These are phyloP conservation scores for Arabis hirsuta DNA, from an alignment of 345 rosid genomes.

Conservation along the genomic window DNA sequence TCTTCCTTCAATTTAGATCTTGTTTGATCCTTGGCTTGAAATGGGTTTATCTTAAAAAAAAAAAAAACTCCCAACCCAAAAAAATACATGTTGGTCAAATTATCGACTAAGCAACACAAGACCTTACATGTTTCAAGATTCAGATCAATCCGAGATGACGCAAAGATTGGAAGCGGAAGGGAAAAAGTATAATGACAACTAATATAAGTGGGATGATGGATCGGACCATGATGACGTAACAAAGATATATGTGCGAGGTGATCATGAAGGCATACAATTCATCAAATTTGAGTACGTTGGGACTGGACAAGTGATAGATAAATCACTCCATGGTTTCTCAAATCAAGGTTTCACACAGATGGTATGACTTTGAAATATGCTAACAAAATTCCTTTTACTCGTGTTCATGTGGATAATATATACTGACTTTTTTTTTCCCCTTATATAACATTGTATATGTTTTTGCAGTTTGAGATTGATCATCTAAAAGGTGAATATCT, in stretches of 20 bases:
- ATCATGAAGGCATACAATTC: neutral
- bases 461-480: conserved; percentile 9
- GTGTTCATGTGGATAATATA: too few species aligned
- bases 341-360: neutral
- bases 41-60: too few species aligned
- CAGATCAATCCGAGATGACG: neutral
- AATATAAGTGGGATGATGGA: conserved; percentile 11
- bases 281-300: neutral
- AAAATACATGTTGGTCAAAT: neutral
- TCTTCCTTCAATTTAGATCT: too few species aligned
- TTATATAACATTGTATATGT: too few species aligned
- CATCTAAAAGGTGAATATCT: neutral
- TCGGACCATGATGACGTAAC: conserved; percentile 5
- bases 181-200: too few species aligned
- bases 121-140: neutral
- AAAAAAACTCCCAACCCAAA: neutral
- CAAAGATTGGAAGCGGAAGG: conserved; percentile 17
- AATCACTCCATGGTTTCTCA: neutral
- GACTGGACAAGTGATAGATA: neutral
- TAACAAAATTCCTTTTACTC: too few species aligned
- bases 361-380: neutral
- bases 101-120: neutral
- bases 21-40: too few species aligned
- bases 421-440: too few species aligned
- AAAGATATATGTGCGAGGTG: conserved; percentile 8